These are phyloP conservation scores for Rhodocollybia butyracea DNA, from an alignment of 768 basidiomycete species.

Conservation along the genomic window DNA sequence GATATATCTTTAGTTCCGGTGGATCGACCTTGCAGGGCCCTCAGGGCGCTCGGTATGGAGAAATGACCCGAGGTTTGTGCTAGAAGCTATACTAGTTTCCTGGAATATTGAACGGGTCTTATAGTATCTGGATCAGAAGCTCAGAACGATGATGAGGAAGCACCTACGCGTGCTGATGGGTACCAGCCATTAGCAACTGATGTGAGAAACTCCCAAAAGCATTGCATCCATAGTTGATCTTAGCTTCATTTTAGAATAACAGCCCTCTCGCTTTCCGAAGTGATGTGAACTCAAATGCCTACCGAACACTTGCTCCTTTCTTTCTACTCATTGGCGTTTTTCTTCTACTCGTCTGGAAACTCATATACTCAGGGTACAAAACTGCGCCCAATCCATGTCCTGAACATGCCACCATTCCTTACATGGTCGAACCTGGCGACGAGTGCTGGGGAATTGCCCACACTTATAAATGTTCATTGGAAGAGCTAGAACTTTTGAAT, in stretches of 20 bases:
- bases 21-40: constrained; percentile 57
- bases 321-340: constrained; percentile 65
- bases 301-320: constrained; percentile 67
- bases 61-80: constrained; percentile 42
- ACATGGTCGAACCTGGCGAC: constrained; percentile 56
- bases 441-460: constrained; percentile 63
- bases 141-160: constrained; percentile 53
- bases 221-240: constrained; percentile 13
- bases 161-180: constrained; percentile 42
- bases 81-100: too few relatives aligned
- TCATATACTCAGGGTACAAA: constrained; percentile 44
- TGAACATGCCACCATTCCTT: constrained; percentile 33
- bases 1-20: constrained; percentile 60
- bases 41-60: constrained; percentile 61
- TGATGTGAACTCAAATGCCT: constrained; percentile 38
- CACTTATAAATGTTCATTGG: constrained; percentile 44
- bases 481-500: constrained; percentile 51
- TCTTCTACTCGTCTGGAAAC: constrained; percentile 62
- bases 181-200: constrained; percentile 54
- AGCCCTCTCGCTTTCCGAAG: constrained; percentile 26
- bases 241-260: constrained; percentile 34
- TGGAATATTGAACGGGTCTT: not conserved
- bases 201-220: constrained; percentile 28
- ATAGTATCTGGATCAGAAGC: constrained; percentile 27
- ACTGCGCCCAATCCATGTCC: constrained; percentile 33